Base-by-base conservation (phyloP, 2,329 filamentous ascomycete species). In the Alternaria postmessia region DNA sequence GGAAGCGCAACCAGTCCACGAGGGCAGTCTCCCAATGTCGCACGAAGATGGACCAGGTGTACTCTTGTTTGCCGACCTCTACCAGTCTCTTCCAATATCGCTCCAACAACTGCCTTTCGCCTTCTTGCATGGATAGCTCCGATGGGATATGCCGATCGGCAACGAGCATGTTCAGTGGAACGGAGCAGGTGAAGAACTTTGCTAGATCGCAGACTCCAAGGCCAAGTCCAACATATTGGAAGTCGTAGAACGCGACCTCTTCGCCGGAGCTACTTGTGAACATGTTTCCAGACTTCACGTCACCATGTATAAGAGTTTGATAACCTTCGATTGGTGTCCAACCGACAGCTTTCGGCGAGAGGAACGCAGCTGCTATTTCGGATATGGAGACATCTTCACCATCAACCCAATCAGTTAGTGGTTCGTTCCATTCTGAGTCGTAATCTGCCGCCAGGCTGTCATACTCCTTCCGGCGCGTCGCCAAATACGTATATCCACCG, bases 251-350 rank as follows among this genome's bases (percentile, higher is more conserved):
- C 0, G 86, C 88, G 2, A 88, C 87, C 4, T 78, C 60, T 2
- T 84, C 75, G 1, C 85, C 87, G 0, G 72, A 64, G 0, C 69
- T 58, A 0, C 79, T 87, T 0, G 86, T 86, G 68, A 90, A 90
- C 7, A 91, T 81, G 59, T 91, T 91, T 65, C 90, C 88, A 0
- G 86, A 88, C 73, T 91, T 91, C 52, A 90, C 88, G 57, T 91
- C 89, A 7, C 89, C 89, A 67, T 91, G 89, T 7, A 91, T 86
- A 16, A 87, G 81, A 0, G 88, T 88, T 63, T 89, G 69, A 34
- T 80, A 80, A 1, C 58, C 59, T 9, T 62, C 82, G 1, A 81
- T 79, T 1, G 77, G 57, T 7, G 81, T 81, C 5, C 58, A 57
- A 2, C 64, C 65, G 0, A 59, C 16, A 5, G 44, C 30, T 22